Percentiles rank a stretch among this genome's conserved stretches.
phyloP scores from a whole-genome alignment of 257 asterid species.

The Solanum chiquidenum region DNA sequence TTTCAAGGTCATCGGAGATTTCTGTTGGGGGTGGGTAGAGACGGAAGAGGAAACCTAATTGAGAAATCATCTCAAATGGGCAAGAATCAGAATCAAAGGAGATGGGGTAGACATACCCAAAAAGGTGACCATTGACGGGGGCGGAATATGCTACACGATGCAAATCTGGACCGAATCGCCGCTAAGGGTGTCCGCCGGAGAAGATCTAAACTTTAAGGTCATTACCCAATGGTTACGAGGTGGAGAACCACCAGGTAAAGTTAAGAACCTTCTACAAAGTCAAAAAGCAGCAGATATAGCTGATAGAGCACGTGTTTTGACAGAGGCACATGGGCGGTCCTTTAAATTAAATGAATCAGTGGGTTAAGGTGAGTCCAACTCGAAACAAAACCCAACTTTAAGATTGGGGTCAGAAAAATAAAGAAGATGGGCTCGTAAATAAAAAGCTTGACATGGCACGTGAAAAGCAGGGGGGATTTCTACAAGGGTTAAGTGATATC shows the following conservation, averaged over 20 bases:
- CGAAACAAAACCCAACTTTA: neutral
- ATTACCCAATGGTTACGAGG: neutral
- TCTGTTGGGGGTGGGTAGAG: neutral
- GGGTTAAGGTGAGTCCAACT: neutral
- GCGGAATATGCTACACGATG: neutral
- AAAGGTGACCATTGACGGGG: neutral
- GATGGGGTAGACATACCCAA: neutral
- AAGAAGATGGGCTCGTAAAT: neutral
- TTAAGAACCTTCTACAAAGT: neutral
- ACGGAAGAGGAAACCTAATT: neutral
- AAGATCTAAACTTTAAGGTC: too few species aligned
- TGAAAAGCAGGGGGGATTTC: neutral
- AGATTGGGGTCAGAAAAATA: neutral
- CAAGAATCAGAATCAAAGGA: neutral
- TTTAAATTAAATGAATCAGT: neutral
- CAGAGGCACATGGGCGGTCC: neutral
- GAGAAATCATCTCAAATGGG: neutral
- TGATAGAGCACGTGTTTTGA: neutral
- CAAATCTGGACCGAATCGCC: neutral
- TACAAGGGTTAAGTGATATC: neutral
- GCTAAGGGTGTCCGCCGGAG: too few species aligned
- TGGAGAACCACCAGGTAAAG: neutral
- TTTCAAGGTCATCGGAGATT: neutral
- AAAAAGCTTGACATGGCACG: neutral
- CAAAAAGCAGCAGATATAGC: neutral